These are phyloP conservation scores for Saturnispora galanensis DNA, from an alignment of 805 yeast species.

Conservation along the genomic window DNA sequence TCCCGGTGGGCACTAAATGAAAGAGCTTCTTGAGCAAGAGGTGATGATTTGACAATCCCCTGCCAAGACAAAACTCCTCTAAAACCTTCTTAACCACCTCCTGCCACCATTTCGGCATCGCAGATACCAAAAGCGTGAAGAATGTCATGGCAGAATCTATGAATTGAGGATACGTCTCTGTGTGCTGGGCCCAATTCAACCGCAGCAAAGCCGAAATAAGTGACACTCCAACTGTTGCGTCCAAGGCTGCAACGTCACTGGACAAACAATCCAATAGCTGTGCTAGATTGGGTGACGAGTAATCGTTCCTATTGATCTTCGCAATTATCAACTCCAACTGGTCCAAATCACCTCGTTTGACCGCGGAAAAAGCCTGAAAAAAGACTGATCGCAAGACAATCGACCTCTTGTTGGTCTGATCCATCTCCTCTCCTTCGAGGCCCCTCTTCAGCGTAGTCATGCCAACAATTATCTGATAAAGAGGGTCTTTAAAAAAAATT, in stretches of 20 bases:
- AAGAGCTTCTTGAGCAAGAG: conserved; percentile 53
- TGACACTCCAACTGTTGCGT: conserved; percentile 1
- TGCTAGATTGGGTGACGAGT: conserved; percentile 2
- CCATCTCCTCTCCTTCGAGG: neutral
- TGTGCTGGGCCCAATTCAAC: conserved; percentile 47
- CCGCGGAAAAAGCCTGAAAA: conserved; percentile 2
- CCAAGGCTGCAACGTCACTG: neutral
- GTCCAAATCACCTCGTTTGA: conserved; percentile 2
- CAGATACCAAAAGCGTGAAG: conserved; percentile 67
- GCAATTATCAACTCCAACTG: conserved; percentile 4
- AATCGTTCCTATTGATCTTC: conserved; percentile 2
- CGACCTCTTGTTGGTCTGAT: neutral
- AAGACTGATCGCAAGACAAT: conserved; percentile 4
- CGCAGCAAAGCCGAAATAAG: conserved; percentile 37
- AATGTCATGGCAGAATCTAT: conserved; percentile 57
- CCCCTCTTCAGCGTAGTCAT: conserved; percentile 1
- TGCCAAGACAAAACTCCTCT: conserved; percentile 38
- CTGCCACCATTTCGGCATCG: conserved; percentile 82
- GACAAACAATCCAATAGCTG: conserved; percentile 3
- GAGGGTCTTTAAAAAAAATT: neutral
- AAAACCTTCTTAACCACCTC: conserved; percentile 70
- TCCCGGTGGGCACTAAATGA: conserved; percentile 71
- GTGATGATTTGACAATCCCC: conserved; percentile 41
- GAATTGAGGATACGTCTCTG: conserved; percentile 28
- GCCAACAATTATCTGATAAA: neutral